phyloP scores from a whole-genome alignment of 306 rosid genomes.

The Cucumis melo region DNA sequence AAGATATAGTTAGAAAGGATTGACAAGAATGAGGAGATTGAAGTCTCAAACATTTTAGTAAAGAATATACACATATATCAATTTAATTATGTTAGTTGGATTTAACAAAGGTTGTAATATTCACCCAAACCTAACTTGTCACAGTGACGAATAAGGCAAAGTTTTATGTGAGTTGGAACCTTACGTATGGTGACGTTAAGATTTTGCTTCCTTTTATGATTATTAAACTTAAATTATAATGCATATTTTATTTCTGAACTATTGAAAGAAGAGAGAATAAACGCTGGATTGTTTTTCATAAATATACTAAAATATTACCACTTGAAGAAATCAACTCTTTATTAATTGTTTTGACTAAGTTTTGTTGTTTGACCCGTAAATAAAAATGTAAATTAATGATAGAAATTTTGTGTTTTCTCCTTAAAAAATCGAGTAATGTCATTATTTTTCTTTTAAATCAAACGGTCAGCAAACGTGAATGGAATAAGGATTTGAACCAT shows the following conservation, averaged over 20 bases:
- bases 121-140: neutral
- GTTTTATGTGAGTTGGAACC: neutral
- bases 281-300: neutral
- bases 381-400: neutral
- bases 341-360: neutral
- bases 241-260: neutral
- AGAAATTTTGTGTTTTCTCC: neutral
- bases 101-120: no score
- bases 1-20: no score
- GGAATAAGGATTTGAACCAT: no score
- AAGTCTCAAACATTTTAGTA: no score
- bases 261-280: neutral
- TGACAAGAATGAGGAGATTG: no score
- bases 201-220: neutral
- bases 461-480: neutral
- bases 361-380: neutral
- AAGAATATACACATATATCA: no score
- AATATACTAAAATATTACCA: neutral
- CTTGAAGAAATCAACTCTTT: neutral
- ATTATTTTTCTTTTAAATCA: neutral
- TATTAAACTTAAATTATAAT: neutral
- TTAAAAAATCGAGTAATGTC: neutral
- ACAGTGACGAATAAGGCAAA: no score
- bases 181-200: neutral
- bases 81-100: no score